Base-by-base conservation (phyloP, 2,329 filamentous ascomycete species). In the Phialocephala subalpina region DNA sequence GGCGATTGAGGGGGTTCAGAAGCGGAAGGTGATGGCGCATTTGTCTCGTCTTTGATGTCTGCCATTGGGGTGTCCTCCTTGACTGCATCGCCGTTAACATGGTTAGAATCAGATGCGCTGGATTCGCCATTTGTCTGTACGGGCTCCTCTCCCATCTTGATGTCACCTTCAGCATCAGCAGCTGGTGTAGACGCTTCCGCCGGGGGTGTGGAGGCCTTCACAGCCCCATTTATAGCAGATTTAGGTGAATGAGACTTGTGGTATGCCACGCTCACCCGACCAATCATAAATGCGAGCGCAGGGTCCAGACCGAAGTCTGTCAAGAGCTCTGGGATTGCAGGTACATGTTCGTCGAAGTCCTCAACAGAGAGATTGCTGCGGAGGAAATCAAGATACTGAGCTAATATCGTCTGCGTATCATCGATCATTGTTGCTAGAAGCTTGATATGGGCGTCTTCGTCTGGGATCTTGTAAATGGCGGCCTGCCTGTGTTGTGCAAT, bases 401-500 rank as follows among this genome's bases (percentile, higher is more conserved):
- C 86, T 27, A 98, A 84, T 9, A 94, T 90, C 66, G 92, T 88
- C 71, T 97, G 93, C 22, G 97, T 91, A 76, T 97, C 94, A 76
- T 99, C 96, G 60, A 97, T 87, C 70, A 97, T 90, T 60, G 93
- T 93, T 2, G 93, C 92, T 14, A 98, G 81, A 52, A 94, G 90
- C 78, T 99, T 99, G 76, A 97, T 89, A 67, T 97, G 94, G 0
- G 92, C 90, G 65, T 91, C 87, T 27, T 85, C 83, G 40, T 93
- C 88, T 7, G 91, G 86, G 1, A 90, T 81, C 47, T 89, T 89
- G 79, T 91, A 97, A 27, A 96, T 87, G 68, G 93, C 96, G n/a
- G 91, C 89, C 75, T 97, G 90, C 56, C 93, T 89, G 78, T 97
- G 94, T 75, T 97, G 94, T 0, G 94, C 92, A 72, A 99, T 90